Base-by-base conservation (phyloP, 208 protist genomes). In the Trypanosoma brucei region DNA sequence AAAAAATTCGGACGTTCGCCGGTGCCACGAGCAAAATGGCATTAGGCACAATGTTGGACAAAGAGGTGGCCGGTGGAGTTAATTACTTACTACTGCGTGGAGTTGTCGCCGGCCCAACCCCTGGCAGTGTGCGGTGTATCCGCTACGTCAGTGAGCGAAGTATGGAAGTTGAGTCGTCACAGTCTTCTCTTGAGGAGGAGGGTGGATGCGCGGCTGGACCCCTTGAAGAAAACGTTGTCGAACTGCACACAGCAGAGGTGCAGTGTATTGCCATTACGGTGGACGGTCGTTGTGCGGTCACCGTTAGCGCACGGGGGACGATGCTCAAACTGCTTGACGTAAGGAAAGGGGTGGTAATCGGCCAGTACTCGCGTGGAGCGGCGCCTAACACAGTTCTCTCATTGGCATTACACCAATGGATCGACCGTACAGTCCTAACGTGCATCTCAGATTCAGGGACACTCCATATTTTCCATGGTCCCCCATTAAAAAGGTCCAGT, bases 271-370 rank as follows among this genome's bases (percentile, higher is more conserved):
- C 81, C 38, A 79, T 87, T 62, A 82, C 76, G 6, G 45, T 72
- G 8, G 81, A 91, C 53, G 84, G 84, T 34, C 65, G 55, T 30
- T 75, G 64, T 48, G 84, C 74, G 6, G 75, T 91, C 49, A 83
- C 79, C 5, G 83, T 86, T 57, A 80, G 84, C 63, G 75, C 78
- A 49, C 68, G 78, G 6, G 80, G 80, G 45, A 87, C 79, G 52
- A 67, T 65, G 35, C 62, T 91, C 2, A 77, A 80, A 36, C 44
- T 91, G 7, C 33, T 87, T 11, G 72, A 85, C 62, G 75, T 87
- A 8, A 59, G 72, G 38, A 60, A 68, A 2, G 80, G 80, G 50
- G 58, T 73, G 45, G 73, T 73, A 30, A 72, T 85, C 36, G 48
- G 30, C 40, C 60, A 62, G 45, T 72, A 67, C 49, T 67, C 60